phyloP scores from a whole-genome alignment of 441 rosid species.

The Euphorbia celastroides region DNA sequence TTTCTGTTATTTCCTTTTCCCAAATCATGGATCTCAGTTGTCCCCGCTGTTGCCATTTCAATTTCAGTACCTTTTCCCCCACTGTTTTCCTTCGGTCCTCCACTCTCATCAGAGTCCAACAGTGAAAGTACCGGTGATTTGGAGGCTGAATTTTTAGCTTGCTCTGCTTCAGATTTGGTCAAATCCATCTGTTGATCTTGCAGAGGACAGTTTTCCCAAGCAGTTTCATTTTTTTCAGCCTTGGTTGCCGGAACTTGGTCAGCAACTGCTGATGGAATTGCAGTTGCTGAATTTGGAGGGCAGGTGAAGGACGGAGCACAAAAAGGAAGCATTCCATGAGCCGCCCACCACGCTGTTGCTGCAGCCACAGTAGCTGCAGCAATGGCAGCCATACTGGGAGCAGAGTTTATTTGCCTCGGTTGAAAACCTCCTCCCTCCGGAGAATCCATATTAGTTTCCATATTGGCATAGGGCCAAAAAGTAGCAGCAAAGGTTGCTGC shows the following conservation, averaged over 20 bases:
- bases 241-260: slow-evolving; percentile 29
- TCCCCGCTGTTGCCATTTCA: slow-evolving; percentile 31
- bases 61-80: slow-evolving; percentile 33
- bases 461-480: slow-evolving; percentile 67
- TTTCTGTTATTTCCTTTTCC: slow-evolving; percentile 52
- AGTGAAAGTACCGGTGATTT: slow-evolving; percentile 41
- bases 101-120: slow-evolving; percentile 53
- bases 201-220: slow-evolving; percentile 30
- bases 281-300: slow-evolving; percentile 39
- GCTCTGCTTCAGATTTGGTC: slow-evolving; percentile 43
- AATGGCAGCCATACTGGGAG: slow-evolving; percentile 67
- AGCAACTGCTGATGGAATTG: slow-evolving; percentile 35
- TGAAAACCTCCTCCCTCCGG: slow-evolving; percentile 37
- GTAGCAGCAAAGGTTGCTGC: slow-evolving; percentile 86
- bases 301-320: slow-evolving; percentile 68
- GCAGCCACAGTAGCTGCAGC: slow-evolving; percentile 93
- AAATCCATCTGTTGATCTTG: slow-evolving; percentile 37
- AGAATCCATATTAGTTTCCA: slow-evolving; percentile 50
- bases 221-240: slow-evolving; percentile 24
- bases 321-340: slow-evolving; percentile 82
- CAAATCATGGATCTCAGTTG: slow-evolving; percentile 39
- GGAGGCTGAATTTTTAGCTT: slow-evolving; percentile 48
- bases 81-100: slow-evolving; percentile 35
- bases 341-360: slow-evolving; percentile 97
- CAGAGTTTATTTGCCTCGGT: slow-evolving; percentile 39